Conservation (phyloP, 805 yeast species). For the Candida pseudoglaebosa region DNA sequence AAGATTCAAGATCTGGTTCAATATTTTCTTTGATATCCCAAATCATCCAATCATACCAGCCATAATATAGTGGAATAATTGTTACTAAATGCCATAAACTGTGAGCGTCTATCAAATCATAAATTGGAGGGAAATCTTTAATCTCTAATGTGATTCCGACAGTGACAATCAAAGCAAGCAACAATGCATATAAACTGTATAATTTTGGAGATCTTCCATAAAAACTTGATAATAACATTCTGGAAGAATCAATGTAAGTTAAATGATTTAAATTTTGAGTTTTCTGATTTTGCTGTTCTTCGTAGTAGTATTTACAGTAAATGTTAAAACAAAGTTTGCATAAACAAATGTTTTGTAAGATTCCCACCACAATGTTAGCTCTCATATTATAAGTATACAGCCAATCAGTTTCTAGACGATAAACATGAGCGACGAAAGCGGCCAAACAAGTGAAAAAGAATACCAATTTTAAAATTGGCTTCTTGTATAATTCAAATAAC, state of each 20-base stretch:
- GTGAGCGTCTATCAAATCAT: constrained; percentile 80
- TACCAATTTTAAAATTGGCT: constrained; percentile 18
- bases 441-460: constrained; percentile 41
- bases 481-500: constrained; percentile 46
- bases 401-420: constrained; percentile 69
- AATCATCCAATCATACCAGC: constrained; percentile 44
- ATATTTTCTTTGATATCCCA: constrained; percentile 40
- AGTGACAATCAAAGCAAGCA: constrained; percentile 41
- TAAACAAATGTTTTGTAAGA: constrained; percentile 58
- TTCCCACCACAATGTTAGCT: constrained; percentile 77
- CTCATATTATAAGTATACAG: constrained; percentile 92
- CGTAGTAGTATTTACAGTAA: constrained; percentile 28
- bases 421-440: constrained; percentile 62
- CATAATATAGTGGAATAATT: constrained; percentile 40
- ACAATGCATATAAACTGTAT: constrained; percentile 36
- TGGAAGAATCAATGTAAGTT: constrained; percentile 19
- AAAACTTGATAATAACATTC: constrained; percentile 26
- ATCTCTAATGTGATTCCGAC: constrained; percentile 86
- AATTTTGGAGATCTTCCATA: constrained; percentile 33
- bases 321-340: constrained; percentile 26
- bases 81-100: constrained; percentile 93
- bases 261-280: constrained; percentile 20
- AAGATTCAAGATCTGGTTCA: constrained; percentile 12
- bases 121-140: constrained; percentile 76
- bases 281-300: constrained; percentile 14